Evolutionary conservation across 2,329 filamentous ascomycete genomes (phyloP).

Genomic region (Talaromyces islandicus): DNA sequence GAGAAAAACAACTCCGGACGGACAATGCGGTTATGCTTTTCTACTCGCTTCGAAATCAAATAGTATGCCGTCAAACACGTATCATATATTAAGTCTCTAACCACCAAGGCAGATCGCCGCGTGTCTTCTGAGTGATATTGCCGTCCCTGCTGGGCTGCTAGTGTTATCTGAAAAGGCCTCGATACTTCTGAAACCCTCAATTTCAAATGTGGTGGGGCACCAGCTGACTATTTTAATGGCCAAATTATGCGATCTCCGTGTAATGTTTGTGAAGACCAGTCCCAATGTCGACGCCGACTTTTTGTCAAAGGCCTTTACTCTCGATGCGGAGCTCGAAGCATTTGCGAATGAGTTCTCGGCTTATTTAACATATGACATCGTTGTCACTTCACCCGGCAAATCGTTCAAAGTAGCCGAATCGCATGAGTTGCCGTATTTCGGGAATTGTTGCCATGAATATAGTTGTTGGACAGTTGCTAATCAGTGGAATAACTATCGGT

Average conservation of each 20-base stretch:
- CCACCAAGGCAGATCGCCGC: conserved; percentile 24
- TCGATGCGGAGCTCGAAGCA: conserved; percentile 29
- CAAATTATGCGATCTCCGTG: conserved; percentile 21
- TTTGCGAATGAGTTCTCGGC: conserved; percentile 25
- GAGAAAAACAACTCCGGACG: conserved; percentile 30
- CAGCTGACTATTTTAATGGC: conserved; percentile 28
- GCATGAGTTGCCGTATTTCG: conserved; percentile 33
- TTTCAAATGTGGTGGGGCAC: conserved; percentile 19
- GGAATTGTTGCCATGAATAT: conserved; percentile 54
- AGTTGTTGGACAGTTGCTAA: conserved; percentile 48
- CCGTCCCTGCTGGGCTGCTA: conserved; percentile 26
- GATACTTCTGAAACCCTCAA: not conserved
- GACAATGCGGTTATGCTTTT: conserved; percentile 48
- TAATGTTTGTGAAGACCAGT: conserved; percentile 14
- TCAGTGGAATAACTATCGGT: conserved; percentile 56
- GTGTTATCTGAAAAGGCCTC: conserved; percentile 25
- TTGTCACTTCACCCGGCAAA: conserved; percentile 20
- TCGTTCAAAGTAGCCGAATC: conserved; percentile 24
- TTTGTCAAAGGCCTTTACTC: conserved; percentile 23
- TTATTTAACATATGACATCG: conserved; percentile 22
- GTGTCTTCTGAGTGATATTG: conserved; percentile 26
- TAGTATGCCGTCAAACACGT: conserved; percentile 35
- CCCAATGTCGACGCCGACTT: conserved; percentile 16
- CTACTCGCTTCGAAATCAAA: conserved; percentile 52
- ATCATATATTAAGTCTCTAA: conserved; percentile 6